Percentiles rank a stretch among this genome's conserved stretches.
These are phyloP conservation scores for Biscogniauxia sp. DNA, from an alignment of 2,329 filamentous ascomycete species.

Conservation along the genomic window DNA sequence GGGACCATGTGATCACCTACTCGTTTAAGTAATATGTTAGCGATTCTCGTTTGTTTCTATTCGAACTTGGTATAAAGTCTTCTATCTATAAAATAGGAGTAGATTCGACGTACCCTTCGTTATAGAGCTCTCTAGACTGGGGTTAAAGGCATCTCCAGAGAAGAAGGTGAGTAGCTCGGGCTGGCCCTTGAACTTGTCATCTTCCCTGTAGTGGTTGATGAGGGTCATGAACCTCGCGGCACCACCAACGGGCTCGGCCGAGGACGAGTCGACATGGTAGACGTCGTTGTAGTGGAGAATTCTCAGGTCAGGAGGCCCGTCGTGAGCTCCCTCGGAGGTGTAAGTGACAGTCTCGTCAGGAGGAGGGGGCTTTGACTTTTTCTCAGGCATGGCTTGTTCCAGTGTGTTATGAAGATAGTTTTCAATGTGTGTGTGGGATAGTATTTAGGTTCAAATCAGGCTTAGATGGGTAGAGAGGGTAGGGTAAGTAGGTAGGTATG, in stretches of 20 bases:
- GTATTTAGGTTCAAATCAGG: no score
- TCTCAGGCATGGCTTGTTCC: constrained; percentile 26
- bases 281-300: constrained; percentile 92
- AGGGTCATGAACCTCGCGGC: constrained; percentile 77
- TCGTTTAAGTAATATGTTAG: constrained; percentile 12
- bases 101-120: constrained; percentile 65
- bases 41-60: background rate
- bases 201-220: constrained; percentile 69
- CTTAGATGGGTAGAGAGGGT: no score
- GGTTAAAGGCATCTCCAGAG: constrained; percentile 91
- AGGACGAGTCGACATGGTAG: constrained; percentile 76
- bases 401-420: no score
- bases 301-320: constrained; percentile 66
- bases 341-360: constrained; percentile 33
- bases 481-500: background rate
- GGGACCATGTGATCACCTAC: constrained; percentile 81
- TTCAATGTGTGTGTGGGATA: no score
- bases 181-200: constrained; percentile 59
- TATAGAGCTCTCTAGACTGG: constrained; percentile 81
- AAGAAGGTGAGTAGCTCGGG: constrained; percentile 74
- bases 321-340: constrained; percentile 25
- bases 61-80: background rate
- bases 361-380: constrained; percentile 29
- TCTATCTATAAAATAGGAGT: background rate
- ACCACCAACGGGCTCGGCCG: constrained; percentile 80